Base-by-base conservation (phyloP, 139 green algal species). In the Asterochloris sp. region DNA sequence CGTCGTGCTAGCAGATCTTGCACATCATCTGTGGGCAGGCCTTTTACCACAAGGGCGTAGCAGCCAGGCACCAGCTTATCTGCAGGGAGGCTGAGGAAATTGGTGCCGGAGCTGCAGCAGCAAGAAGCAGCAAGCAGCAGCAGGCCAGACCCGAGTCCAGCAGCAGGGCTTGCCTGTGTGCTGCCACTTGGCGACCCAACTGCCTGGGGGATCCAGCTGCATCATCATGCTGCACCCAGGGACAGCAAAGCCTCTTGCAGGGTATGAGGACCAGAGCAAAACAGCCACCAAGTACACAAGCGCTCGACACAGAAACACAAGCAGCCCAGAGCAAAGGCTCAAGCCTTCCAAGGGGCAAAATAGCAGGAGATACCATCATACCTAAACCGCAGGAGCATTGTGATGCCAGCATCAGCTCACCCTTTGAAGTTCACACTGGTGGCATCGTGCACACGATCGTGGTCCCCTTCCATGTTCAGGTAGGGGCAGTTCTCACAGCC, bases 401-500 rank as follows among this genome's bases (percentile, higher is more conserved):
- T 13, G 13, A 62, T 78, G 28, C 23, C 60, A 67, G 15, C 69
- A 73, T 19, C 26, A 16, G 38, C 90, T 75, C 69, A 94, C 92
- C 87, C 90, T 16, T 87, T 88, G 77, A 96, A 96, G 79, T 94
- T 94, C 28, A 89, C 85, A 0, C 92, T 95, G 8, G 93, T 96
- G 87, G 78, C 92, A 75, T 95, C 87, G 16, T 87, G 82, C 0
- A 95, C 85, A 10, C 85, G 82, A 29, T 91, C 87, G 28, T 86
- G 83, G 64, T 95, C 89, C 1, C 78, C 85, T 38, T 92, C 86
- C 82, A 94, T 87, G 9, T 84, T 78, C 69, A 95, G 79, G 78
- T 85, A 95, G 17, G 76, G 76, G 82, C 93, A 96, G 69, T 96
- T 96, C 69, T 96, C 93, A 73, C 93, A 96, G 54, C 93, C 92